A percentile compares a stretch with the other conserved stretches of the same genome.
Evolutionary conservation across 2,329 filamentous ascomycete genomes (phyloP).

Genomic region (Botryotinia calthae): DNA sequence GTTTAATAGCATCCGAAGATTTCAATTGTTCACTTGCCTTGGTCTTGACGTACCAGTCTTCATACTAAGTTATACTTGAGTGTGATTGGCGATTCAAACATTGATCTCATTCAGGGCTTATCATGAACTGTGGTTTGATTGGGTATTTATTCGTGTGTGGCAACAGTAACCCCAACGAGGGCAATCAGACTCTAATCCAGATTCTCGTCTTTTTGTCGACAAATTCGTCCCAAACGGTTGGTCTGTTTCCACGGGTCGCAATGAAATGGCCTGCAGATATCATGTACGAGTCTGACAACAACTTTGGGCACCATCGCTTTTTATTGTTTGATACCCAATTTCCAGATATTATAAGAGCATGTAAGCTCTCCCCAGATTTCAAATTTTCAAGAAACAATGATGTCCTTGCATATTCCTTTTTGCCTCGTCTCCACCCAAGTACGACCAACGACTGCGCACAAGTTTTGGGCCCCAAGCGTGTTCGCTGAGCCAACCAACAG

Average conservation of each 20-base stretch:
- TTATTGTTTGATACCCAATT: slow-evolving; percentile 16
- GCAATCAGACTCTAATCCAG: neutral
- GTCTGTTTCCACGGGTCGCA: neutral
- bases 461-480: neutral
- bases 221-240: neutral
- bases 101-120: neutral
- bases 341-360: slow-evolving; percentile 3
- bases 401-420: slow-evolving; percentile 12
- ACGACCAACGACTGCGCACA: neutral
- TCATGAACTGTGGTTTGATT: neutral
- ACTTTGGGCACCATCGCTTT: slow-evolving; percentile 16
- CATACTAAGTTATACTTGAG: neutral
- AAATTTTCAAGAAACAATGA: neutral
- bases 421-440: slow-evolving; percentile 10
- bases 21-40: neutral
- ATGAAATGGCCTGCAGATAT: slow-evolving; percentile 11
- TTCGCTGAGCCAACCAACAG: neutral
- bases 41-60: neutral
- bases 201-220: neutral
- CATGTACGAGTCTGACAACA: slow-evolving; percentile 14
- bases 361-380: slow-evolving; percentile 13
- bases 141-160: neutral
- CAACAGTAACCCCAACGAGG: neutral
- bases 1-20: neutral
- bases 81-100: neutral